A percentile compares a stretch with the other conserved stretches of the same genome.
Evolutionary conservation across 192 early-diverging fungal species (phyloP).

Genomic region (Ambispora gerdemannii): DNA sequence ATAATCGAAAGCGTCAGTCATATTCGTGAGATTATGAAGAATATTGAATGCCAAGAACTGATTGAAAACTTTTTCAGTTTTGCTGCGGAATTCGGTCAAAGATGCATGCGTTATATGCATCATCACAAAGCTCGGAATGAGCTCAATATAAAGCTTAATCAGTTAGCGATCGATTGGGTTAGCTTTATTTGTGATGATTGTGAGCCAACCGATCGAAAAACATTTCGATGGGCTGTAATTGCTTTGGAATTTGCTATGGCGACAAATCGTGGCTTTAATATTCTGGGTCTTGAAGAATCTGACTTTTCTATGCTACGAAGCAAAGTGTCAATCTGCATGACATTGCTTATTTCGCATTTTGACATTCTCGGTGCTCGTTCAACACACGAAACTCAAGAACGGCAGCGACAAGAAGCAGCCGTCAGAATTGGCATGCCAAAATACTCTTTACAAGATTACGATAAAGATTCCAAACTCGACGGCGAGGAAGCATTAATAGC

Average conservation of each 20-base stretch:
- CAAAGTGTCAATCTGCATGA: constrained; percentile 76
- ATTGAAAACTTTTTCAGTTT: constrained; percentile 71
- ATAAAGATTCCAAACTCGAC: constrained; percentile 26
- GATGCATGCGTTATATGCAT: constrained; percentile 42
- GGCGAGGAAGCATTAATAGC: constrained; percentile 26
- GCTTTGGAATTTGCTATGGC: constrained; percentile 83
- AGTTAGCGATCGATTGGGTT: constrained; percentile 82
- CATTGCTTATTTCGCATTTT: constrained; percentile 77
- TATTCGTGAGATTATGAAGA: constrained; percentile 48
- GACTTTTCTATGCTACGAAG: constrained; percentile 70
- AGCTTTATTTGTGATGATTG: constrained; percentile 84
- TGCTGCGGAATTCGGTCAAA: constrained; percentile 66
- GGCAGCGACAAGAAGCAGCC: constrained; percentile 33
- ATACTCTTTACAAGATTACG: not conserved
- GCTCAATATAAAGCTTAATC: constrained; percentile 64
- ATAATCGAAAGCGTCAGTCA: constrained; percentile 54
- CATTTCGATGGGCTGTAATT: constrained; percentile 79
- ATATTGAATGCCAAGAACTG: constrained; percentile 55
- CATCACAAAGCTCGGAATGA: constrained; percentile 46
- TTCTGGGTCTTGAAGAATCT: constrained; percentile 62
- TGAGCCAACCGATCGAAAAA: constrained; percentile 71
- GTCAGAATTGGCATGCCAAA: constrained; percentile 17
- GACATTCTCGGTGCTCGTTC: constrained; percentile 70
- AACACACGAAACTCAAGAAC: constrained; percentile 40
- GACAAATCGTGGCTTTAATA: constrained; percentile 67